Conservation (phyloP, 805 yeast species). For the Pichia eremophila region DNA sequence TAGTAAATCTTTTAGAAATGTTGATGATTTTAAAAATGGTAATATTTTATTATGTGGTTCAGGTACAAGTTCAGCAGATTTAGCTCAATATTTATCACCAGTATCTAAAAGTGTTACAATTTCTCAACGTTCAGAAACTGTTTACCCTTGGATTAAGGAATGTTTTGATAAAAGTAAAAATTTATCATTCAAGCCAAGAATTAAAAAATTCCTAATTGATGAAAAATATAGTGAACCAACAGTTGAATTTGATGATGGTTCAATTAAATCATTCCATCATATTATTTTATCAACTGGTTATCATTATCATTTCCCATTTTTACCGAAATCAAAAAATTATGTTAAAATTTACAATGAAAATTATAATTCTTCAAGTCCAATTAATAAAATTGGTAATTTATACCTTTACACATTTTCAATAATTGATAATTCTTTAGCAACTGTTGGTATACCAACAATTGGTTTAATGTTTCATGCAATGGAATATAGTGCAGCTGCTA, state of each 20-base stretch:
- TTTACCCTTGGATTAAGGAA: conserved; percentile 11
- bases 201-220: conserved; percentile 11
- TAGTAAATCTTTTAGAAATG: conserved; percentile 43
- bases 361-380: conserved; percentile 2
- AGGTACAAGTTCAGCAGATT: conserved; percentile 32
- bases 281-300: conserved; percentile 45
- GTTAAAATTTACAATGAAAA: conserved; percentile 7
- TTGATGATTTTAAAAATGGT: conserved; percentile 31
- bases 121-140: conserved; percentile 18
- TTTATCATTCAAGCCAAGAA: conserved; percentile 14
- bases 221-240: not conserved
- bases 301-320: conserved; percentile 36
- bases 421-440: conserved; percentile 35
- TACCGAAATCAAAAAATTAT: conserved; percentile 8
- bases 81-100: conserved; percentile 29
- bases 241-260: conserved; percentile 27
- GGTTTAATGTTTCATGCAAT: conserved; percentile 39
- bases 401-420: conserved; percentile 29
- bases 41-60: conserved; percentile 37
- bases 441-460: conserved; percentile 33
- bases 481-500: conserved; percentile 44
- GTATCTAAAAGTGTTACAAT: conserved; percentile 12
- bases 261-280: conserved; percentile 27
- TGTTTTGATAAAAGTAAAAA: conserved; percentile 9
- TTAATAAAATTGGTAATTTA: conserved; percentile 16